A percentile compares a stretch with the other conserved stretches of the same genome.
Conservation (phyloP, 495 filamentous ascomycete species). For the Stereocaulon alpinum region DNA sequence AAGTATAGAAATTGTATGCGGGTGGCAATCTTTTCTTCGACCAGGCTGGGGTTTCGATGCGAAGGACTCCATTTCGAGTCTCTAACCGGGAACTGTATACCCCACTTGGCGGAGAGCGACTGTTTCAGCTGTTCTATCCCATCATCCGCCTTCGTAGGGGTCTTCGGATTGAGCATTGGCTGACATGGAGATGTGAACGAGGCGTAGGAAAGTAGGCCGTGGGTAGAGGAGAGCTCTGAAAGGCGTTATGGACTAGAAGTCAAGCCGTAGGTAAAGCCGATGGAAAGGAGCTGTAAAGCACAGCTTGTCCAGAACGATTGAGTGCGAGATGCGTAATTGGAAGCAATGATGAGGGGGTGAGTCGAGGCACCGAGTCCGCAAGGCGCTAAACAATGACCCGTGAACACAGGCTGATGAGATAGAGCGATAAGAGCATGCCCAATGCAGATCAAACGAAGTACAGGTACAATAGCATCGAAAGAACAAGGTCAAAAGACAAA, state of each 20-base stretch:
- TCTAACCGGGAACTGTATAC: conserved; percentile 8
- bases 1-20: conserved; percentile 17
- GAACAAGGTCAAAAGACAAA: too few relatives aligned
- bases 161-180: conserved; percentile 11
- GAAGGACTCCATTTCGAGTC: conserved; percentile 16
- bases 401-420: neutral
- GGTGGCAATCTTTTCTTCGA: conserved; percentile 14
- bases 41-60: neutral
- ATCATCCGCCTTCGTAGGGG: conserved; percentile 19
- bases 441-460: too few relatives aligned
- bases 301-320: neutral
- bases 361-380: neutral
- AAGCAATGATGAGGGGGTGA: neutral
- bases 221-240: too few relatives aligned
- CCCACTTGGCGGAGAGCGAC: conserved; percentile 20
- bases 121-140: conserved; percentile 15
- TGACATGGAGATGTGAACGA: neutral
- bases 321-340: neutral
- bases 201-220: too few relatives aligned
- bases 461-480: too few relatives aligned
- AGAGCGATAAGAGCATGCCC: neutral
- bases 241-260: neutral
- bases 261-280: neutral
- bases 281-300: neutral
- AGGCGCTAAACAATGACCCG: neutral